These are phyloP conservation scores for Ananas comosus DNA, from an alignment of 176 grass and related monocot genomes.

Conservation along the genomic window DNA sequence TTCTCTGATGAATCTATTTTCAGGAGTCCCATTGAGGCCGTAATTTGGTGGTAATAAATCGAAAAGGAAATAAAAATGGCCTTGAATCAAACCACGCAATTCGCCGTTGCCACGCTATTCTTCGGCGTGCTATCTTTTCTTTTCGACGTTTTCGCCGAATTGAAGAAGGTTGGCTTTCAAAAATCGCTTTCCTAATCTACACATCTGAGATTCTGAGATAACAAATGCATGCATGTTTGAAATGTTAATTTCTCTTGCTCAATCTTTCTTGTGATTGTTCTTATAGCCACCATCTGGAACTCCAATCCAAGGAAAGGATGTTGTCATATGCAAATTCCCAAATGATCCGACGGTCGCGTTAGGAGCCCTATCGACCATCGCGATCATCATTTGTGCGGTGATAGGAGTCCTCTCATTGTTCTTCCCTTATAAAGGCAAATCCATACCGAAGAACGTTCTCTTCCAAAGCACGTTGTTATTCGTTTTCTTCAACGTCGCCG, in stretches of 20 bases:
- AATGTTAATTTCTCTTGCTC: neutral
- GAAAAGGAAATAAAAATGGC: conserved; percentile 6
- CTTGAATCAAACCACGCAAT: conserved; percentile 19
- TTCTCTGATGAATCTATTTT: neutral
- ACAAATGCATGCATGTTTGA: neutral
- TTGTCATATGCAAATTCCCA: conserved; percentile 46
- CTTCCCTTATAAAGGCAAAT: conserved; percentile 35
- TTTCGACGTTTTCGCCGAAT: conserved; percentile 33
- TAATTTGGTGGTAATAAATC: neutral
- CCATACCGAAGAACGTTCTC: conserved; percentile 24
- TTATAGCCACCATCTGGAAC: conserved; percentile 38
- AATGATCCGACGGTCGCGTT: conserved; percentile 28
- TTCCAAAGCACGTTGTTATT: conserved; percentile 30
- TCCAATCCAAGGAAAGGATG: conserved; percentile 27
- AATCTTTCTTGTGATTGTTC: neutral
- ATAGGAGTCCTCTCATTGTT: conserved; percentile 35
- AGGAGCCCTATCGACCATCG: conserved; percentile 21
- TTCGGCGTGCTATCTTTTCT: conserved; percentile 47
- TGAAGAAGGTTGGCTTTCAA: conserved; percentile 40
- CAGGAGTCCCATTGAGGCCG: neutral
- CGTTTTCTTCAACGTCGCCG: conserved; percentile 39
- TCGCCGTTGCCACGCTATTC: conserved; percentile 12
- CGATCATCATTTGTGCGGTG: conserved; percentile 10
- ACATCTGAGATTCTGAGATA: neutral
- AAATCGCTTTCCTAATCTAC: neutral